phyloP scores from a whole-genome alignment of 2,329 filamentous ascomycete genomes.

The Aspergillus versicolor region DNA sequence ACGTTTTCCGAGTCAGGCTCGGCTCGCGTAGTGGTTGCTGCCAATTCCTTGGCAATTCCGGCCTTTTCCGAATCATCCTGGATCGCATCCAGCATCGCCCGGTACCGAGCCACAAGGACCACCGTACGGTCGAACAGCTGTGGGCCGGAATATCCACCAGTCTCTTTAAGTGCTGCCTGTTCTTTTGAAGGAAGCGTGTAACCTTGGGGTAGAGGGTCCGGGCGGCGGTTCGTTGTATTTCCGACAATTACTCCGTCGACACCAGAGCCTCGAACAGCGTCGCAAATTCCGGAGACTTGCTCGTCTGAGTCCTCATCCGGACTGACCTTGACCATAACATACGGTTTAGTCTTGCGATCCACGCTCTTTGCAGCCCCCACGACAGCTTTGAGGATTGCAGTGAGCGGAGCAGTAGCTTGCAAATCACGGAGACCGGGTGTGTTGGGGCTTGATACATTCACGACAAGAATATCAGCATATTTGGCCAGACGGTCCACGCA shows the following conservation, averaged over 20 bases:
- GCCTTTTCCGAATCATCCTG: constrained; percentile 25
- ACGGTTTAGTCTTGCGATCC: constrained; percentile 69
- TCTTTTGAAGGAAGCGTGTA: constrained; percentile 67
- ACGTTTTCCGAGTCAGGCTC: constrained; percentile 24
- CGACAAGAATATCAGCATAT: constrained; percentile 94
- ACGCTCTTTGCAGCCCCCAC: constrained; percentile 72
- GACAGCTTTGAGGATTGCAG: constrained; percentile 75
- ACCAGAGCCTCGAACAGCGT: constrained; percentile 77
- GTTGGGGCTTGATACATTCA: constrained; percentile 97
- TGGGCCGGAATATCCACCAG: constrained; percentile 87
- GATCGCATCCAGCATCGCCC: constrained; percentile 62
- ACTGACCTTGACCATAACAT: constrained; percentile 96
- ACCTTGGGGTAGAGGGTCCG: constrained; percentile 67
- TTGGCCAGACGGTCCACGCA: constrained; percentile 79
- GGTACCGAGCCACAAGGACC: constrained; percentile 75
- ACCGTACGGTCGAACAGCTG: constrained; percentile 81
- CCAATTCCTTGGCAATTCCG: constrained; percentile 14
- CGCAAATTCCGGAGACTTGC: constrained; percentile 84
- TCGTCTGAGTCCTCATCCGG: constrained; percentile 86
- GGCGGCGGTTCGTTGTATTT: constrained; percentile 87
- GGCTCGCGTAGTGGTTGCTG: constrained; percentile 12
- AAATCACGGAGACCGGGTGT: constrained; percentile 86
- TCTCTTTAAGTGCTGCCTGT: constrained; percentile 66
- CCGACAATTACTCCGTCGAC: constrained; percentile 96
- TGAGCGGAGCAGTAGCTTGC: constrained; percentile 80